Evolutionary conservation across 352 stramenopile genomes (phyloP), one percentile per base, ranked within the genome.

Genomic region (Phytophthora niederhauseri): DNA sequence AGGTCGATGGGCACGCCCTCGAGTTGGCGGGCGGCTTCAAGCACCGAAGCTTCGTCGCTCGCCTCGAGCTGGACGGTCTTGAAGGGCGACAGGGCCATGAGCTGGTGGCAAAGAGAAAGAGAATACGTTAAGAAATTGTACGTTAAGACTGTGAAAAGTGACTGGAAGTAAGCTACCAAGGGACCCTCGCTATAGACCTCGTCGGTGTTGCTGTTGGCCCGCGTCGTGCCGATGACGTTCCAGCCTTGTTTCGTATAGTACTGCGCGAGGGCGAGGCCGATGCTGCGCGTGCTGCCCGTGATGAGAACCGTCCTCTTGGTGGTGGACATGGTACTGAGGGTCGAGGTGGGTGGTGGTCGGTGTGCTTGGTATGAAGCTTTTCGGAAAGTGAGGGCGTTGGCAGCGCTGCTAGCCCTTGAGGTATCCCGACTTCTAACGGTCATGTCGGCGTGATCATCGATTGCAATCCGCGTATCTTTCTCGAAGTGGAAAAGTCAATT

Each of bases 1-100:
- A 90, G 45, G 28, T 90, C 79, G 68, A 90, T 77, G 8, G 74
- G 20, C 22, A 79, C 78, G 28, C 71, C 70, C 20, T 85, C 66
- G 0, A 88, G 67, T 28, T 76, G 66, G 26, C 69, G 69, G 17
- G 77, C 78, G 0, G 79, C 77, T n/a, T 66, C 53, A 15, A 72
- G n/a, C 15, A 87, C 76, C 5, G 76, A 85, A 9, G 59, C 41
- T 57, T 88, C 81, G 66, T 87, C 73, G 22, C 55, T 70, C 30
- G 73, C 66, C 46, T 91, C 78, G 9, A 89, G 41, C 31, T 62
- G 57, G 31, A 90, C 55, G 28, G 85, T 69, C 70, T 80, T 78
- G 62, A 80, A 77, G 14, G 64, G 63, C 8, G 59, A 57, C 17
- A 77, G 70, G 43, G 59, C 64, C 11, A 57, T 57, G 31, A 77